Percentiles rank a stretch among this genome's conserved stretches.
phyloP scores from a whole-genome alignment of 1,139 yeast genomes.

The Arxiozyma telluris region DNA sequence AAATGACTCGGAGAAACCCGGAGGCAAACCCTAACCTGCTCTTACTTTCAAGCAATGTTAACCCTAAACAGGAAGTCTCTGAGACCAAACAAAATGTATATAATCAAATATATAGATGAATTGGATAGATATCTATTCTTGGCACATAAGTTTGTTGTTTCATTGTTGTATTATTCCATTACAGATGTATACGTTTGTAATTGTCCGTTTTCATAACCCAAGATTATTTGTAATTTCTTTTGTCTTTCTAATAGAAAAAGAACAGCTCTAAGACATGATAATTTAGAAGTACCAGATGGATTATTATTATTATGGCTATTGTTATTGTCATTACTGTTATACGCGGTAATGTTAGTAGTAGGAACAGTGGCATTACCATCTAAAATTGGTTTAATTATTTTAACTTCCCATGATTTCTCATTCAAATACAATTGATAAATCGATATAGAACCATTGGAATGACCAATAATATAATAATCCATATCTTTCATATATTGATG shows the following conservation, averaged over 20 bases:
- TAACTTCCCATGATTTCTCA: background rate
- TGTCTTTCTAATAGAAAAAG: background rate
- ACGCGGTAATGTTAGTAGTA: background rate
- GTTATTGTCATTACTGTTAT: too few species aligned
- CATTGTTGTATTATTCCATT: too few species aligned
- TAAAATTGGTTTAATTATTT: background rate
- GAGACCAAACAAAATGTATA: too few species aligned
- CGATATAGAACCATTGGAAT: conserved; percentile 25
- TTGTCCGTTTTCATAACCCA: background rate
- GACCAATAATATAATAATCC: conserved; percentile 33
- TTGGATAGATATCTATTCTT: background rate
- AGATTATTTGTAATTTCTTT: background rate
- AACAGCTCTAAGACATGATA: background rate
- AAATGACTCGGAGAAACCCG: too few species aligned
- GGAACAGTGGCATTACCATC: background rate
- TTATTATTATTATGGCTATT: too few species aligned
- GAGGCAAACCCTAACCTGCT: too few species aligned
- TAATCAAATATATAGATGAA: background rate
- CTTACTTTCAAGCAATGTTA: too few species aligned
- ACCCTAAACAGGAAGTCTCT: too few species aligned
- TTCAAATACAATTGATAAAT: conserved; percentile 20
- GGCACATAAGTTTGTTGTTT: too few species aligned
- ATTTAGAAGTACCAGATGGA: background rate
- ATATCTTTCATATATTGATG: conserved; percentile 34
- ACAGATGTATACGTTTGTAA: background rate